Evolutionary conservation across 2,329 filamentous ascomycete genomes (phyloP).

Genomic region (Pochonia chlamydosporia): DNA sequence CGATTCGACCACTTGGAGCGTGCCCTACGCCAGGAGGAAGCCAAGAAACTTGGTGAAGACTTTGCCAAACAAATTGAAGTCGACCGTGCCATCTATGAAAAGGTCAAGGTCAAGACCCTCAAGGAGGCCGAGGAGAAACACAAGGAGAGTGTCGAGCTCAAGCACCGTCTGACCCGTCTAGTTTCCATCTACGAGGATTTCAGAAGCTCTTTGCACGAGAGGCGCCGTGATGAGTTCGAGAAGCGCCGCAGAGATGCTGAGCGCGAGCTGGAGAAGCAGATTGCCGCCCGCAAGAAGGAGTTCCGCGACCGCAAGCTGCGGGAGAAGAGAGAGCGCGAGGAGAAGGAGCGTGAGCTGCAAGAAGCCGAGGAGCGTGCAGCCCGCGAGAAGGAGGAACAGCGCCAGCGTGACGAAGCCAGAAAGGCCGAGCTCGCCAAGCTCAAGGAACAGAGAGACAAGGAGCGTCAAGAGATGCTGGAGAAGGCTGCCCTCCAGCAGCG

Average conservation of each 20-base stretch:
- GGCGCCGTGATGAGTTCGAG: conserved; percentile 92
- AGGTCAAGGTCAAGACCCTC: conserved; percentile 70
- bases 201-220: conserved; percentile 74
- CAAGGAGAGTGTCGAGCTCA: conserved; percentile 85
- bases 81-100: conserved; percentile 77
- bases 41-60: conserved; percentile 83
- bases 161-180: conserved; percentile 82
- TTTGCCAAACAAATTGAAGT: conserved; percentile 75
- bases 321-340: conserved; percentile 80
- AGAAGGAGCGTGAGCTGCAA: conserved; percentile 67
- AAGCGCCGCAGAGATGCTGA: conserved; percentile 87
- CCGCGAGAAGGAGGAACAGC: conserved; percentile 81
- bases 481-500: conserved; percentile 66
- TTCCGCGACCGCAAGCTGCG: conserved; percentile 74
- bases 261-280: conserved; percentile 88
- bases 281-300: conserved; percentile 81
- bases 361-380: conserved; percentile 83
- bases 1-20: conserved; percentile 95
- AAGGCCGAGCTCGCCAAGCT: conserved; percentile 61
- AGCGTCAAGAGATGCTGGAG: conserved; percentile 62
- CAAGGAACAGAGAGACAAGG: conserved; percentile 60
- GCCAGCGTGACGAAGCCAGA: conserved; percentile 72
- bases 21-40: conserved; percentile 91
- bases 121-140: conserved; percentile 81
- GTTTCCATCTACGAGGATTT: conserved; percentile 82